These are phyloP conservation scores for Lasiosphaeriaceae sp. DNA, from an alignment of 495 filamentous ascomycete genomes.

Conservation along the genomic window DNA sequence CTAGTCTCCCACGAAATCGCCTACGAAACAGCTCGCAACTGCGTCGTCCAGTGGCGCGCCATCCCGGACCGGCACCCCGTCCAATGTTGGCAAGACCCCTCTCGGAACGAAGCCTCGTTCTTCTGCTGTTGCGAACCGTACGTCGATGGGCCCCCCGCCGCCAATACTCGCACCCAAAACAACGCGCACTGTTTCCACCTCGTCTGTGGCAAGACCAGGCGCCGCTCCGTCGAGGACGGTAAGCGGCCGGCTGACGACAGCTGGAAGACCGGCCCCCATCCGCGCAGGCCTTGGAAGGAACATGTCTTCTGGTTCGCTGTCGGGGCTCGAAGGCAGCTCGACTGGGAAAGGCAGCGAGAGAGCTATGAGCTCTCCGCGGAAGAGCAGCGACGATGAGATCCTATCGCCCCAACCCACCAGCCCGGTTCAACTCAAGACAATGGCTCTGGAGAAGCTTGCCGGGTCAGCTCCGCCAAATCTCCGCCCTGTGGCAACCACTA, in stretches of 20 bases:
- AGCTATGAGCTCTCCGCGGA: conserved; percentile 32
- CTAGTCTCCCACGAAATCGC: conserved; percentile 74
- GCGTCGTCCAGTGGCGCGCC: conserved; percentile 51
- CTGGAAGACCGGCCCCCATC: conserved; percentile 25
- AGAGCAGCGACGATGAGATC: conserved; percentile 36
- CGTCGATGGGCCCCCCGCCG: conserved; percentile 70
- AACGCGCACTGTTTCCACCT: conserved; percentile 31
- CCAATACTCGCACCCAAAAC: conserved; percentile 29
- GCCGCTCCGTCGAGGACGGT: conserved; percentile 31
- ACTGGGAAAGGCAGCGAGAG: conserved; percentile 24
- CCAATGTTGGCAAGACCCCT: conserved; percentile 41
- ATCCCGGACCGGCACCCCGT: conserved; percentile 60
- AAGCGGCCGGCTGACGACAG: conserved; percentile 31
- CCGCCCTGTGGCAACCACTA: conserved; percentile 7
- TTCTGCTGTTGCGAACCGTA: conserved; percentile 44
- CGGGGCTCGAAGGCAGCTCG: conserved; percentile 33
- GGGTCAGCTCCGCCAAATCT: conserved; percentile 29
- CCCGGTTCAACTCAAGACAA: conserved; percentile 40
- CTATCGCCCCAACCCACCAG: conserved; percentile 43
- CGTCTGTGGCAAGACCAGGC: conserved; percentile 27
- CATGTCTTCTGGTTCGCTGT: conserved; percentile 37
- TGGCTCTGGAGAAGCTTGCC: conserved; percentile 44
- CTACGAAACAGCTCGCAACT: conserved; percentile 68
- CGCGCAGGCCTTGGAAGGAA: conserved; percentile 35
- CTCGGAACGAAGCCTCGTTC: conserved; percentile 50